These are phyloP conservation scores for Lipomyces yamanashiensis DNA, from an alignment of 805 yeast species.

Conservation along the genomic window DNA sequence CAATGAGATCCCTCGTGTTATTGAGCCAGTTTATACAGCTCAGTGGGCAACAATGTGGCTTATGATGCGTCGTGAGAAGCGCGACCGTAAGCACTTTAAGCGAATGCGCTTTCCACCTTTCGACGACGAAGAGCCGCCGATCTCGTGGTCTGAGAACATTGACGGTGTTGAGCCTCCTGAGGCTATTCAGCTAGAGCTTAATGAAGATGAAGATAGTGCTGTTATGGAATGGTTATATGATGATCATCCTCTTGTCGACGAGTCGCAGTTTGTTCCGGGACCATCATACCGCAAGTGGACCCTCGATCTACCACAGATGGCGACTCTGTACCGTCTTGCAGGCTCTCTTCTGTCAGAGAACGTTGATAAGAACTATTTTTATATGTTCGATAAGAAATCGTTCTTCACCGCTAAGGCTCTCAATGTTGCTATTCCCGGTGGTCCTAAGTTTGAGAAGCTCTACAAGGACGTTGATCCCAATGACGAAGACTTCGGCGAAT, in stretches of 20 bases:
- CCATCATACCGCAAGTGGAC: conserved; percentile 77
- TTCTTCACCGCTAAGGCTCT: conserved; percentile 91
- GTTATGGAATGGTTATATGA: conserved; percentile 83
- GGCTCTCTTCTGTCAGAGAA: conserved; percentile 70
- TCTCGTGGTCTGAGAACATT: conserved; percentile 79
- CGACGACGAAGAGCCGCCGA: conserved; percentile 96
- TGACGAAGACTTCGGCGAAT: conserved; percentile 85
- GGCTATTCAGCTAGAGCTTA: conserved; percentile 70
- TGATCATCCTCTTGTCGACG: conserved; percentile 69
- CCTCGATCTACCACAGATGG: conserved; percentile 63
- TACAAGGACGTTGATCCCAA: conserved; percentile 65
- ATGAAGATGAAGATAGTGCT: conserved; percentile 62
- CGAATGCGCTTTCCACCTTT: conserved; percentile 94
- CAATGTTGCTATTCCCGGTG: conserved; percentile 87
- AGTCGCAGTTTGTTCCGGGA: conserved; percentile 64
- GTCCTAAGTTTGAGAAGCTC: conserved; percentile 92
- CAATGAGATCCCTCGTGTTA: conserved; percentile 87
- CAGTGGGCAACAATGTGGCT: conserved; percentile 97
- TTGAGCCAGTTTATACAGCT: conserved; percentile 87
- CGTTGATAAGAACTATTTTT: conserved; percentile 62
- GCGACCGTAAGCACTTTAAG: conserved; percentile 86
- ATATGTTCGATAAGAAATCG: conserved; percentile 76
- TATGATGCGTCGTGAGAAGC: conserved; percentile 90
- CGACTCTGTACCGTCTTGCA: conserved; percentile 67
- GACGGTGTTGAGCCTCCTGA: conserved; percentile 74